These are phyloP conservation scores for Ogataea allantospora DNA, from an alignment of 805 yeast genomes.

Conservation along the genomic window DNA sequence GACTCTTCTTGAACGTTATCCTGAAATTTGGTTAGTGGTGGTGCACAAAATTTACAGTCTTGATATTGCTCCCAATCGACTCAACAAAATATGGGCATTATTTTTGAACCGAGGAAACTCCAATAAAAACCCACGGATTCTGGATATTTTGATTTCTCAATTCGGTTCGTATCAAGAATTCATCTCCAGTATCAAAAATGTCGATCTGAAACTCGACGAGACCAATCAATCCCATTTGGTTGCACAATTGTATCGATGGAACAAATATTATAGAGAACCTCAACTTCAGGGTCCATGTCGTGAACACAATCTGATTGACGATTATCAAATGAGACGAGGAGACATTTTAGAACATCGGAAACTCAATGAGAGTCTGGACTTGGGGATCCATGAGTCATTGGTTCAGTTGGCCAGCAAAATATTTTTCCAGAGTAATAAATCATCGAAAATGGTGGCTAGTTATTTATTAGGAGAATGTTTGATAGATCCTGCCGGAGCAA, in stretches of 20 bases:
- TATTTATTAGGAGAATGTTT: slow-evolving; percentile 36
- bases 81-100: slow-evolving; percentile 18
- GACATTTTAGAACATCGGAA: slow-evolving; percentile 9
- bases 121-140: slow-evolving; percentile 17
- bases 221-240: slow-evolving; percentile 25
- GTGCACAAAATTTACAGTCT: slow-evolving; percentile 25
- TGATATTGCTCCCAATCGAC: slow-evolving; percentile 15
- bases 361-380: neutral
- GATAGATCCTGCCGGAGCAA: slow-evolving; percentile 32
- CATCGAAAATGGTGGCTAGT: slow-evolving; percentile 25
- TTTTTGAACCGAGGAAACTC: slow-evolving; percentile 15
- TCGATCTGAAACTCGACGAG: slow-evolving; percentile 25
- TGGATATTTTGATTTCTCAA: slow-evolving; percentile 26
- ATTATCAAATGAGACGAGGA: slow-evolving; percentile 10
- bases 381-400: slow-evolving; percentile 18
- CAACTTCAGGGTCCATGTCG: slow-evolving; percentile 11
- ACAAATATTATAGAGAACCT: slow-evolving; percentile 13
- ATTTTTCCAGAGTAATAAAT: slow-evolving; percentile 10
- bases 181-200: slow-evolving; percentile 14
- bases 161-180: slow-evolving; percentile 13
- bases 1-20: slow-evolving; percentile 21
- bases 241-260: slow-evolving; percentile 28
- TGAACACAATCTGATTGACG: slow-evolving; percentile 15
- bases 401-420: slow-evolving; percentile 28
- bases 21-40: slow-evolving; percentile 33